Percentiles rank a stretch among this genome's conserved stretches.
phyloP scores from a whole-genome alignment of 2,329 filamentous ascomycete species.

The Erysiphe pulchra region DNA sequence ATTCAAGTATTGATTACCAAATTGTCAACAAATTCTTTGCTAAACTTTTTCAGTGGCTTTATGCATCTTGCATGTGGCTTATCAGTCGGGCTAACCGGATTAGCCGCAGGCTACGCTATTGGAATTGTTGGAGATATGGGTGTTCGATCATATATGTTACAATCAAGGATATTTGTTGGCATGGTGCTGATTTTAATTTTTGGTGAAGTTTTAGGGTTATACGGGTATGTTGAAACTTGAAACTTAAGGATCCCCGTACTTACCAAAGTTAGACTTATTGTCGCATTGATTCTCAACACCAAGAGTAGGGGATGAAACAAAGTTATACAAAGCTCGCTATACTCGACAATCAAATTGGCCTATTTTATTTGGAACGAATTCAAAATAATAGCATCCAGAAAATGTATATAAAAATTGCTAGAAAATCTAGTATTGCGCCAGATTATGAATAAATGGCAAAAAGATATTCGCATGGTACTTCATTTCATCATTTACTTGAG shows the following conservation, averaged over 20 bases:
- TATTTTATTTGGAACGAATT: too few relatives aligned
- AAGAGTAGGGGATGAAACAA: constrained; percentile 21
- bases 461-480: too few relatives aligned
- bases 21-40: not conserved
- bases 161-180: constrained; percentile 86
- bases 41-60: constrained; percentile 35
- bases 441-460: too few relatives aligned
- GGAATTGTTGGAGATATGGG: constrained; percentile 87
- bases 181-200: constrained; percentile 99
- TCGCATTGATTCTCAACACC: constrained; percentile 79
- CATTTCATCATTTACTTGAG: too few relatives aligned
- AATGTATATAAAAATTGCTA: too few relatives aligned
- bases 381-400: too few relatives aligned
- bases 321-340: too few relatives aligned
- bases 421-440: too few relatives aligned
- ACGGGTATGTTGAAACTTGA: constrained; percentile 40
- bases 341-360: too few relatives aligned
- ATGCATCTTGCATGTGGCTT: constrained; percentile 83
- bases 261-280: constrained; percentile 41
- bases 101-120: constrained; percentile 90
- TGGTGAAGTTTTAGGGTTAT: constrained; percentile 86
- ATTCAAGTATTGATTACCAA: constrained; percentile 33
- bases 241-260: constrained; percentile 1
- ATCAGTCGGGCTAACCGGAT: constrained; percentile 72
- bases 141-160: constrained; percentile 85